Base-by-base conservation (phyloP, 1,284 basidiomycete genomes). In the Cryptococcus hybrid region DNA sequence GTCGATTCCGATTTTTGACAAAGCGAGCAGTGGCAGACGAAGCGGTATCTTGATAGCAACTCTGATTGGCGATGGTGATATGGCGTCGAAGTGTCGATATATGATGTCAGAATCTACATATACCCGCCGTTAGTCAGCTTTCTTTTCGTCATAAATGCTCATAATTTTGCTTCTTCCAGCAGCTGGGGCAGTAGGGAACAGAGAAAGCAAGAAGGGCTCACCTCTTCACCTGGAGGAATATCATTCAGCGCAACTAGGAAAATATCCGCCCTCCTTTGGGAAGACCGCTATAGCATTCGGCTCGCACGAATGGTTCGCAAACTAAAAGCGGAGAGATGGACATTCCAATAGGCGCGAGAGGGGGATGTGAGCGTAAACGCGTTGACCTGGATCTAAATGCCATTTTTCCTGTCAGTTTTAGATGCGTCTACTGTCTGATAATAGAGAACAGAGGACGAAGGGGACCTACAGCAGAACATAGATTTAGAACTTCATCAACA, bases 211-310 rank as follows among this genome's bases (percentile, higher is more conserved):
- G 38, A 8, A 30, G n/a, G 61, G 75, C 30, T 56, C 56, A 90
- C 89, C 84, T 96, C 87, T 72, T 93, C 85, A 12, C 82, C 84
- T 0, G 81, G 71, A 1, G 68, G 52, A 46, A 96, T 87, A 36
- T 85, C 78, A 47, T 82, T 82, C 12, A 94, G 77, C 0, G 87
- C 85, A 12, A 92, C 79, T 7, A 93, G 81, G 43, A 87, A 83
- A 83, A 94, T 85, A 9, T 81, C 70, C 55, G 55, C 12, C 24
- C 81, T 1, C 76, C 78, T 3, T 66, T 64, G 42, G 94, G 71
- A 94, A 97, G 1, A 97, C 90, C 35, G 94, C 84, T 34, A 88
- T 90, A 0, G 88, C 90, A 65, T 96, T 95, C 0, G 94, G 93
- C 30, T 84, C 82, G 69, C 94, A 98, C 0, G 91, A 90, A 71